phyloP scores from a whole-genome alignment of 2,329 filamentous ascomycete genomes.

The Monosporascus sp. region DNA sequence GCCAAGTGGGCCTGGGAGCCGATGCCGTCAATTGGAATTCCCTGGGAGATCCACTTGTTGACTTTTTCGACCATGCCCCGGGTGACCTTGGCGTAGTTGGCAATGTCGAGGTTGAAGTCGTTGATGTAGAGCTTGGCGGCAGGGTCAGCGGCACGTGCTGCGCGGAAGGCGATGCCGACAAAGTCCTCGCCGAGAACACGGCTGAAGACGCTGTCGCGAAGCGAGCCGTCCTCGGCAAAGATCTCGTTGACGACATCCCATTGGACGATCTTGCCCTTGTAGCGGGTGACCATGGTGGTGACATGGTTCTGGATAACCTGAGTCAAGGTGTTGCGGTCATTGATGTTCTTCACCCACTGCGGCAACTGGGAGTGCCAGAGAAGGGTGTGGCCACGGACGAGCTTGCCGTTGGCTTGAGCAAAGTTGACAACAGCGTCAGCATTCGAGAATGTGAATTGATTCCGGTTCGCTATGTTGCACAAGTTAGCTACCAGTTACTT shows the following conservation, averaged over 20 bases:
- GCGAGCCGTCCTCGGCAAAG: slow-evolving; percentile 50
- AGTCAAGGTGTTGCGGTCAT: slow-evolving; percentile 32
- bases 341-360: slow-evolving; percentile 36
- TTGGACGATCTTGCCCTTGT: slow-evolving; percentile 54
- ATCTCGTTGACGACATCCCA: slow-evolving; percentile 61
- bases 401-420: slow-evolving; percentile 31
- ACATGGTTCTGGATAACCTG: slow-evolving; percentile 53
- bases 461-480: slow-evolving; percentile 33
- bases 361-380: slow-evolving; percentile 43
- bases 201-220: slow-evolving; percentile 57
- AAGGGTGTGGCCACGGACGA: slow-evolving; percentile 50
- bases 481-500: too few species aligned
- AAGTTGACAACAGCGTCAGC: slow-evolving; percentile 41
- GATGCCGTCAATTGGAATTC: slow-evolving; percentile 53
- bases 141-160: slow-evolving; percentile 61
- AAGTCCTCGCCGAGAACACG: slow-evolving; percentile 62
- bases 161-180: slow-evolving; percentile 62
- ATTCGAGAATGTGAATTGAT: slow-evolving; percentile 45
- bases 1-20: slow-evolving; percentile 45
- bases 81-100: slow-evolving; percentile 49
- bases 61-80: slow-evolving; percentile 43
- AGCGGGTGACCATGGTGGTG: slow-evolving; percentile 46
- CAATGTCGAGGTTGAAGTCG: slow-evolving; percentile 59
- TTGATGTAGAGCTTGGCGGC: slow-evolving; percentile 67
- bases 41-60: slow-evolving; percentile 41